phyloP scores from a whole-genome alignment of 2,329 filamentous ascomycete species.

The Fusarium sp. region DNA sequence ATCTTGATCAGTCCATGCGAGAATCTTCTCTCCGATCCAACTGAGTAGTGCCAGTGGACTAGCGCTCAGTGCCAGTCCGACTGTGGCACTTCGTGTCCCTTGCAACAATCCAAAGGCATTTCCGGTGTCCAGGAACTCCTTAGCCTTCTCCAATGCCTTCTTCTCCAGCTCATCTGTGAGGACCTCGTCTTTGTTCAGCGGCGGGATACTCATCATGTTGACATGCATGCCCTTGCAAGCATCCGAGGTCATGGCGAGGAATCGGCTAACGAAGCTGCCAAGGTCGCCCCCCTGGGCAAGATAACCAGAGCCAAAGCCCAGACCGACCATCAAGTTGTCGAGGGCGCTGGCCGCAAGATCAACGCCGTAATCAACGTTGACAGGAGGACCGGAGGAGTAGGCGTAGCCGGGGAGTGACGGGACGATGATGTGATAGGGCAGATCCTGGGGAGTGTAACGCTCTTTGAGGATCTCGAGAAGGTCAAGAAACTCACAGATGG shows the following conservation, averaged over 20 bases:
- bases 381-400: constrained; percentile 61
- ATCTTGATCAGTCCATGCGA: background rate
- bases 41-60: background rate
- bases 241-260: constrained; percentile 45
- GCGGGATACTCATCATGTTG: background rate
- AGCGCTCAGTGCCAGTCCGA: background rate
- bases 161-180: background rate
- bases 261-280: constrained; percentile 59
- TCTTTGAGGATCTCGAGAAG: constrained; percentile 59
- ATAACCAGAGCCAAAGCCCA: constrained; percentile 66
- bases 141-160: background rate
- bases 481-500: constrained; percentile 67
- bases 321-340: constrained; percentile 62
- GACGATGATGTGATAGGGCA: constrained; percentile 69
- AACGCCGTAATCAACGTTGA: constrained; percentile 54
- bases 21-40: background rate
- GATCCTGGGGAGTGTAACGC: constrained; percentile 61
- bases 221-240: constrained; percentile 21
- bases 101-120: background rate
- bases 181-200: background rate
- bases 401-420: constrained; percentile 68
- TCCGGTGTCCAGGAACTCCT: background rate
- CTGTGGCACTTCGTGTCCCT: background rate
- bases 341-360: constrained; percentile 54
- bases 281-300: constrained; percentile 70